Conservation (phyloP, 345 rosid genomes). For the Rhizophora mangle region DNA sequence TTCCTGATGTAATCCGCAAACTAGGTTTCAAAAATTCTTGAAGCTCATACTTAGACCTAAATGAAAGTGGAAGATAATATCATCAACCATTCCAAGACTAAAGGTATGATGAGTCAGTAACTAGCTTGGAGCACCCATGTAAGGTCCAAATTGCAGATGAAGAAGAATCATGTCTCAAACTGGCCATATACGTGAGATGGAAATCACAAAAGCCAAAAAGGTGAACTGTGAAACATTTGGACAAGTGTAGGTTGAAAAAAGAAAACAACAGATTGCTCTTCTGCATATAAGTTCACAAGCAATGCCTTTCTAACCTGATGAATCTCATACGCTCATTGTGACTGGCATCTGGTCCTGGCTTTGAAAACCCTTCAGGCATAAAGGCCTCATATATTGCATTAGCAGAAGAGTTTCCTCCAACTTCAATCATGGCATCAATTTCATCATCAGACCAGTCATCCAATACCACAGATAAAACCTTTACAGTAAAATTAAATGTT, state of each 20-base stretch:
- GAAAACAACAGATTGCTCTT: not conserved
- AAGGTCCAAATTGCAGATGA: constrained; percentile 12
- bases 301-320: constrained; percentile 54
- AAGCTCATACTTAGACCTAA: constrained; percentile 89
- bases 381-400: constrained; percentile 87
- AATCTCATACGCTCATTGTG: constrained; percentile 70
- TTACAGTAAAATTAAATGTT: constrained; percentile 13
- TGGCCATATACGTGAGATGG: not conserved
- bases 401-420: constrained; percentile 89
- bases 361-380: constrained; percentile 71
- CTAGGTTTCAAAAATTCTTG: constrained; percentile 93
- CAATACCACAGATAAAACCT: constrained; percentile 92
- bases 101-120: constrained; percentile 10
- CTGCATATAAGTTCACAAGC: not conserved
- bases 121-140: not conserved
- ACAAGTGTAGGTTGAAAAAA: not conserved
- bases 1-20: constrained; percentile 66
- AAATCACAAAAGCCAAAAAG: not conserved
- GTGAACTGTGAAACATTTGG: not conserved
- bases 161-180: not conserved
- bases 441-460: constrained; percentile 98
- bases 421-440: constrained; percentile 85
- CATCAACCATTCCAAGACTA: constrained; percentile 12
- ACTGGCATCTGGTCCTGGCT: constrained; percentile 78
- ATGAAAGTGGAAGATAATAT: constrained; percentile 20